These are phyloP conservation scores for Chlorella sorokiniana DNA, from an alignment of 139 green algal genomes.

Conservation along the genomic window DNA sequence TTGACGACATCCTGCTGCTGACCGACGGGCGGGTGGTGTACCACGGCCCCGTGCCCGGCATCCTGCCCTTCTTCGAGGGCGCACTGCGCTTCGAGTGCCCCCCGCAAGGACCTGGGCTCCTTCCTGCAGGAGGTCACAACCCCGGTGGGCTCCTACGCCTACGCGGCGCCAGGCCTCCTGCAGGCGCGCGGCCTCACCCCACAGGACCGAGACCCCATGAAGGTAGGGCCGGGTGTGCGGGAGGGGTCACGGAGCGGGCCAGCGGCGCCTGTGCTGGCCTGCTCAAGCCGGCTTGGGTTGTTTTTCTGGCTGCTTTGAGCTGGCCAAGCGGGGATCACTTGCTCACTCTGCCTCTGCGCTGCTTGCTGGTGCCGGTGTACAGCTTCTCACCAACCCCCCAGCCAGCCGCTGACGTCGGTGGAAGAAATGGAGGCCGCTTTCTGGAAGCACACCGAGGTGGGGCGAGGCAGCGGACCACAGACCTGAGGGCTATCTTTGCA, in stretches of 20 bases:
- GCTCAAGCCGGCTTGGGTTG: too few relatives aligned
- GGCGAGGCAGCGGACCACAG: background rate
- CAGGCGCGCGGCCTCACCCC: background rate
- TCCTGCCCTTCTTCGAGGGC: slow-evolving; percentile 66
- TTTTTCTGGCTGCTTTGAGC: background rate
- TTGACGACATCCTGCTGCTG: slow-evolving; percentile 76
- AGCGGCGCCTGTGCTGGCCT: too few relatives aligned
- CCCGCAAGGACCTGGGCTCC: slow-evolving; percentile 70
- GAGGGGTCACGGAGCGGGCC: background rate
- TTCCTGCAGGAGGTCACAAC: slow-evolving; percentile 73
- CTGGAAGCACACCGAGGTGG: slow-evolving; percentile 16
- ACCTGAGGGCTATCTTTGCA: too few relatives aligned
- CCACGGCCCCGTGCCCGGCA: slow-evolving; percentile 65
- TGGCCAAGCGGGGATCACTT: too few relatives aligned
- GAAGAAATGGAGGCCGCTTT: slow-evolving; percentile 37
- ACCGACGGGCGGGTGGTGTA: slow-evolving; percentile 67
- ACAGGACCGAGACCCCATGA: slow-evolving; percentile 3
- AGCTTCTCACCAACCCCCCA: slow-evolving; percentile 28
- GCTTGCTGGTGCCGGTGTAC: background rate
- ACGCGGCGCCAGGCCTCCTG: slow-evolving; percentile 37
- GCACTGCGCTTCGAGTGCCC: slow-evolving; percentile 71
- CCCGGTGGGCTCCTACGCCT: slow-evolving; percentile 37
- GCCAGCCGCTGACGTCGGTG: slow-evolving; percentile 31
- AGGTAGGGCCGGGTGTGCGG: background rate
- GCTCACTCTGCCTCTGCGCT: background rate